Conservation (phyloP, 257 asterid species). For the Przewalskia tangutica region DNA sequence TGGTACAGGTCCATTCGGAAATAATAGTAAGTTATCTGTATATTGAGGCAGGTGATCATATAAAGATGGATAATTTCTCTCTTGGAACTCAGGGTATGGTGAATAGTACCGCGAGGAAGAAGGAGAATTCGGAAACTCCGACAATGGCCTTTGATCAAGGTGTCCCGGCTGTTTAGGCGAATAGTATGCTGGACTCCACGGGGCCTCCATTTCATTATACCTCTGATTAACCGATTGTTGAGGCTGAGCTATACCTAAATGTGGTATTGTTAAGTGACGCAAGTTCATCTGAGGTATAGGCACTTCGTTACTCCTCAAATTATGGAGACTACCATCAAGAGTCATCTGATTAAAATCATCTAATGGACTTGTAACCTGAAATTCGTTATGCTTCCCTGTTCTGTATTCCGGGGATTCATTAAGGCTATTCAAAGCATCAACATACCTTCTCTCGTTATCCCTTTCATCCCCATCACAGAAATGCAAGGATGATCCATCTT, state of each 20-base stretch:
- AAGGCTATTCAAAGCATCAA: constrained; percentile 90
- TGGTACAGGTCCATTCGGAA: constrained; percentile 41
- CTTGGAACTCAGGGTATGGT: constrained; percentile 53
- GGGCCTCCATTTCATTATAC: constrained; percentile 81
- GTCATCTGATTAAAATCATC: constrained; percentile 73
- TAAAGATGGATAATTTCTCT: constrained; percentile 30
- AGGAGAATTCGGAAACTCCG: constrained; percentile 81
- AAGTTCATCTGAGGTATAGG: constrained; percentile 65
- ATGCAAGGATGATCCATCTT: constrained; percentile 55
- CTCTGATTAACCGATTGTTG: constrained; percentile 58
- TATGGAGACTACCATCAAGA: constrained; percentile 59
- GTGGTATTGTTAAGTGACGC: constrained; percentile 66
- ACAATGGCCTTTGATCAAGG: constrained; percentile 55
- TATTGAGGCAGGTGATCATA: constrained; percentile 60
- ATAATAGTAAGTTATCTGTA: constrained; percentile 40
- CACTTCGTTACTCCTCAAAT: constrained; percentile 68
- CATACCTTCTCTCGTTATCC: constrained; percentile 88
- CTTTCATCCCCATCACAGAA: constrained; percentile 84
- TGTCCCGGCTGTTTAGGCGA: constrained; percentile 71
- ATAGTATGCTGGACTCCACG: constrained; percentile 94
- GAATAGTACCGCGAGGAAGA: constrained; percentile 55
- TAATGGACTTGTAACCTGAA: background rate
- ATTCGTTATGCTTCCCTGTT: constrained; percentile 41
- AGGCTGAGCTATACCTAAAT: constrained; percentile 47
- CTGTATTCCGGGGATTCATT: constrained; percentile 80